A percentile compares a stretch with the other conserved stretches of the same genome.
phyloP scores from a whole-genome alignment of 805 yeast genomes.

The Candida maesae region DNA sequence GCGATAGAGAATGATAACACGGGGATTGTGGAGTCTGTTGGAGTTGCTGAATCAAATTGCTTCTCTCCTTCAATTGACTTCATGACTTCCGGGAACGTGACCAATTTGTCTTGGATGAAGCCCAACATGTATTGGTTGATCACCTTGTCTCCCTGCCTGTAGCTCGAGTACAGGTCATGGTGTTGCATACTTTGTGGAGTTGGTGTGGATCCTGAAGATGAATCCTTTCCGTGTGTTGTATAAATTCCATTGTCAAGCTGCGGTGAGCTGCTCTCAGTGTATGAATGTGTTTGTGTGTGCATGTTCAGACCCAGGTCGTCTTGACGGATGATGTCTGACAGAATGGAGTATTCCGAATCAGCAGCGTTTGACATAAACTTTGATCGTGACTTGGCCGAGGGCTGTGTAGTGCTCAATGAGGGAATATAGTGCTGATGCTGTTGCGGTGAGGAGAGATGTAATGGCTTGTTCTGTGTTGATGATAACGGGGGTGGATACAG shows the following conservation, averaged over 20 bases:
- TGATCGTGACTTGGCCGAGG: conserved; percentile 22
- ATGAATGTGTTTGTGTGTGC: conserved; percentile 1
- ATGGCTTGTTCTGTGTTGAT: conserved; percentile 8
- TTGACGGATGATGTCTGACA: conserved; percentile 57
- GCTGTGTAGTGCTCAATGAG: conserved; percentile 9
- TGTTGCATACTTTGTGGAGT: conserved; percentile 12
- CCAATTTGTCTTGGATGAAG: conserved; percentile 35
- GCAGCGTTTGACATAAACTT: conserved; percentile 67
- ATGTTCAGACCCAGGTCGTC: conserved; percentile 19
- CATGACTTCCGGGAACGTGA: conserved; percentile 59
- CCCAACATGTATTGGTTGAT: conserved; percentile 72
- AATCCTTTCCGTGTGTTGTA: conserved; percentile 7
- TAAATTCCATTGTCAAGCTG: conserved; percentile 7
- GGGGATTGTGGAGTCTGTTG: background rate
- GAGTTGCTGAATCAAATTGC: background rate
- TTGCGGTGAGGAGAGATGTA: conserved; percentile 11
- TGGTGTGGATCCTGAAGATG: conserved; percentile 16
- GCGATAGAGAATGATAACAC: conserved; percentile 27
- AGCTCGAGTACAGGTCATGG: conserved; percentile 24
- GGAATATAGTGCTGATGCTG: conserved; percentile 15
- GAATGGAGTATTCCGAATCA: conserved; percentile 64
- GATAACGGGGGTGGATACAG: conserved; percentile 13
- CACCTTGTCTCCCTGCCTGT: conserved; percentile 49
- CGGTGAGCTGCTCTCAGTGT: conserved; percentile 13
- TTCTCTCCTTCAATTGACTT: conserved; percentile 23